Percentiles rank a stretch among this genome's conserved stretches.
phyloP scores from a whole-genome alignment of 192 early-diverging fungal genomes.

The Spinellus fusiger region DNA sequence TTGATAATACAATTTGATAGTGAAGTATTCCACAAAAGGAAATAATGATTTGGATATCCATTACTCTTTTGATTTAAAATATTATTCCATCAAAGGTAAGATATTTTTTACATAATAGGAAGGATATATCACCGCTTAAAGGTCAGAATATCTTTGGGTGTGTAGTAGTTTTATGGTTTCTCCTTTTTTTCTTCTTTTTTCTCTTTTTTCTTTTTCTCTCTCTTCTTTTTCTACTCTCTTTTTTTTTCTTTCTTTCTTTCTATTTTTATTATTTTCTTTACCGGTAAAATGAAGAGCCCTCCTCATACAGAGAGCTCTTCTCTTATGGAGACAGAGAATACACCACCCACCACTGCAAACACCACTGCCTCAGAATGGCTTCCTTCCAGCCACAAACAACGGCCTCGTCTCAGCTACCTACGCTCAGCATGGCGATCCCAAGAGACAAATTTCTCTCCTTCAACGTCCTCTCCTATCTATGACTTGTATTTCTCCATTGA shows the following conservation, averaged over 20 bases:
- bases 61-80: no score
- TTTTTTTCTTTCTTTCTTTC: background rate
- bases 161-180: background rate
- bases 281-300: background rate
- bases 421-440: background rate
- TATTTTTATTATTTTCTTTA: background rate
- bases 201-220: background rate
- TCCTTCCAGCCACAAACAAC: background rate
- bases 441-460: no score
- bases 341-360: background rate
- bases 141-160: background rate
- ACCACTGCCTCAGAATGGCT: background rate
- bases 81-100: no score
- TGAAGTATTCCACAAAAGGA: no score
- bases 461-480: no score
- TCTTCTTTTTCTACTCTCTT: slow-evolving; percentile 3
- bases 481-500: no score
- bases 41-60: no score
- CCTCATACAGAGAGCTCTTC: no score
- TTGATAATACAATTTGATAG: no score
- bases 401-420: background rate
- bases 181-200: background rate
- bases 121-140: no score
- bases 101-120: no score
- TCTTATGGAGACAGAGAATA: no score